Percentiles rank a stretch among this genome's conserved stretches.
These are phyloP conservation scores for Pouteria campechiana DNA, from an alignment of 179 eudicot genomes.

Conservation along the genomic window DNA sequence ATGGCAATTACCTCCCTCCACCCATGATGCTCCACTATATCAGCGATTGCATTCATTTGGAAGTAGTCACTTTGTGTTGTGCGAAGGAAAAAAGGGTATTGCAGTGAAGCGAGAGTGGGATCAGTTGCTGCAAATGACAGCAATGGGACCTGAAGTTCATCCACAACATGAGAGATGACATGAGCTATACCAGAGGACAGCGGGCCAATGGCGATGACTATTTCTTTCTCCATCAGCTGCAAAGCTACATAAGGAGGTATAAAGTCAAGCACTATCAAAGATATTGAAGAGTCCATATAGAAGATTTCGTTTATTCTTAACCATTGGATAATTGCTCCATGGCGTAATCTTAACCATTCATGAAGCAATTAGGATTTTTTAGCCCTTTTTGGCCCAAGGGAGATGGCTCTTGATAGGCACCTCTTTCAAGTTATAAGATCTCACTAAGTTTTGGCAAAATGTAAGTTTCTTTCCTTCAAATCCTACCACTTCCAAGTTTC, in stretches of 20 bases:
- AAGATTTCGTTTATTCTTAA: background rate
- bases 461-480: too few relatives aligned
- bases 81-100: constrained; percentile 29
- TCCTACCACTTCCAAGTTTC: too few relatives aligned
- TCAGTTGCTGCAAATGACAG: constrained; percentile 32
- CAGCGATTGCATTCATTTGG: constrained; percentile 54
- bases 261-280: too few relatives aligned
- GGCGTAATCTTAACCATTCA: too few relatives aligned
- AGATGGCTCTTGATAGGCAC: background rate
- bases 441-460: too few relatives aligned
- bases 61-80: constrained; percentile 31
- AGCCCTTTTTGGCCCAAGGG: too few relatives aligned
- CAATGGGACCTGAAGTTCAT: constrained; percentile 31
- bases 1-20: constrained; percentile 50
- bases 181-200: constrained; percentile 41
- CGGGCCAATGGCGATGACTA: constrained; percentile 30
- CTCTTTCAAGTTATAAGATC: background rate
- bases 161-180: constrained; percentile 25
- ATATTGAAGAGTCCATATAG: too few relatives aligned
- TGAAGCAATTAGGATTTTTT: too few relatives aligned
- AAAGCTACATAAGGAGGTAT: constrained; percentile 24
- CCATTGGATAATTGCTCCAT: too few relatives aligned
- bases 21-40: constrained; percentile 24
- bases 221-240: constrained; percentile 35
- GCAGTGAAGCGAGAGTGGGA: constrained; percentile 28